Base-by-base conservation (phyloP, 2,329 filamentous ascomycete species). In the Fusarium haematococcum region DNA sequence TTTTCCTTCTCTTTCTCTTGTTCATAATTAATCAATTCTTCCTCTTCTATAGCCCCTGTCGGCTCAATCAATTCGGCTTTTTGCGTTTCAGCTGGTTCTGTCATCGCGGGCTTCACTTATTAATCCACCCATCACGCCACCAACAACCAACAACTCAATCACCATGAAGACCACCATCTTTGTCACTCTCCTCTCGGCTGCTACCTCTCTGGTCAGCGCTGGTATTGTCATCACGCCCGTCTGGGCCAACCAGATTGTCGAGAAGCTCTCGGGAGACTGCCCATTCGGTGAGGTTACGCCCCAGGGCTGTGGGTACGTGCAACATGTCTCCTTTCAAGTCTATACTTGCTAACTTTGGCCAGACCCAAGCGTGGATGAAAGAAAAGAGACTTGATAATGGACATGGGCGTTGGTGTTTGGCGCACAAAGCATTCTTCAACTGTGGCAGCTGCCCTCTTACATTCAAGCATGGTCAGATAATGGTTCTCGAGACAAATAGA, bases 191-290 rank as follows among this genome's bases (percentile, higher is more conserved):
- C 69, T 88, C 54, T 85, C 85, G 63, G 80, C 85, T 32, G 84
- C 83, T 77, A 82, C 83, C 59, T 86, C 87, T 4, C 77, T 88
- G 59, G 87, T 80, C 77, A 85, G 82, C 72, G 89, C 89, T 32
- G 88, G 86, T 65, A 84, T 91, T 58, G 87, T 91, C 78, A 86
- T 88, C 78, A 89, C 87, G 5, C 89, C 89, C 60, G 85, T 91
- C 73, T 81, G 80, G 48, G 68, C 79, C 25, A 81, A 90, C 70
- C 88, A 90, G 79, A 83, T 90, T 37, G 86, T 91, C n/a, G 77
- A 82, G 32, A 87, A 84, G 75, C 75, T 79, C 20, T 39, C 76
- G 3, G 86, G 85, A 32, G 89, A 91, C 78, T 91, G 89, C 78
- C 88, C 85, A 75, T 89, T 87, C 75, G 89, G 89, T 37, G 87